Base-by-base conservation (phyloP, 179 eudicot species). In the Drosera spatulata region DNA sequence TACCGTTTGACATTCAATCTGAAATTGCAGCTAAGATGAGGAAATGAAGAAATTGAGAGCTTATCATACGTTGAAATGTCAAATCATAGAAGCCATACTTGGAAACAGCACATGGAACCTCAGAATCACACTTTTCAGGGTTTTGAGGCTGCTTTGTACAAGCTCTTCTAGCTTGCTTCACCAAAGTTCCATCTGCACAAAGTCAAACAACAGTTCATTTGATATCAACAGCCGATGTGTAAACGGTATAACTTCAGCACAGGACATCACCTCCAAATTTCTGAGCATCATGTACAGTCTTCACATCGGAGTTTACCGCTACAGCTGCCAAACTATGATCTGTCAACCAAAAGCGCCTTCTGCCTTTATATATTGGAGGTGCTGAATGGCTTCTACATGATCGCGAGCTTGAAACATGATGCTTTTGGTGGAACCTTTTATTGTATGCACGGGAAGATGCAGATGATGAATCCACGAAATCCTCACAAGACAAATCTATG, bases 381-480 rank as follows among this genome's bases (percentile, higher is more conserved):
- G 97, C 94, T 61, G 99, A 90, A 65, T 76, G 75, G 77, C 97
- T 86, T 85, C 95, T 89, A 66, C 72, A 55, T 50, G 67, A 60
- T 65, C 76, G 75, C 48, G 8, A 58, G 41, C 76, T 51, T 63
- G 56, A 50, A 44, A 7, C 55, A 66, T 22, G 56, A 45, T 56
- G 59, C 57, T 58, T 47, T 50, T 58, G 70, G 60, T 69, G 74
- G 60, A 49, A 58, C 53, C 66, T 63, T 50, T 2, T 58, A 38
- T 66, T 60, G 12, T 41, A 49, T 41, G 74, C 68, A 62, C 74
- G 55, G 58, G 54, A 60, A 59, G 38, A 52, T 40, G 48, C 15
- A 44, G 71, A 73, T 33, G 69, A 58, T 39, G 39, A 40, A 52
- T 42, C 51, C 38, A 63, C 15, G 51, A 49, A 43, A 68, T 66